Base-by-base conservation (phyloP, 192 early-diverging fungal species). In the Chytriomyces hyalinus region DNA sequence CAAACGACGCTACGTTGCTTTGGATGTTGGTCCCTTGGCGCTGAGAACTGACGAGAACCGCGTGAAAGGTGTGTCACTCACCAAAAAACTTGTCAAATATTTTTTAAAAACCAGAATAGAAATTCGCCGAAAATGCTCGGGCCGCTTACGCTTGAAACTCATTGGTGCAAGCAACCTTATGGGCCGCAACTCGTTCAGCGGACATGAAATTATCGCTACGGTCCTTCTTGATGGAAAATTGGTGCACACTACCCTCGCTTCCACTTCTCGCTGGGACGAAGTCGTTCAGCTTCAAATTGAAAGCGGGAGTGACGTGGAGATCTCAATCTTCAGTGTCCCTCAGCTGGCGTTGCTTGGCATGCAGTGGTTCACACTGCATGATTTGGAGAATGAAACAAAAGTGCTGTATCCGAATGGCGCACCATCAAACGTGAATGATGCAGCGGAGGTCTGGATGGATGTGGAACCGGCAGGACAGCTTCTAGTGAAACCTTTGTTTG, bases 401-500 rank as follows among this genome's bases (percentile, higher is more conserved):
- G 62, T 46, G 60, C 80, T 77, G 64, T 70, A 83, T 63, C 71
- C 71, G 13, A 80, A 81, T 17, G 76, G 63, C 7, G 67, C 49
- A 0, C 76, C 76, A 61, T 9, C 48, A 22, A 60, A 74, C 44
- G 51, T 53, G 73, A 60, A 36, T 17, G 90, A 93, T 24, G 90
- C 92, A 51, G 86, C 90, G 49, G 92, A 95, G 76, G 89, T 83
- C n/a, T 94, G 92, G 92, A 87, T 95, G 81, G 95, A 99, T 68
- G 88, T 98, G 71, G 97, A 98, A 80, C 96, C 97, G 49, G 91
- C 91, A 59, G 97, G 97, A 61, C 94, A 97, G 81, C 86, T 98
- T 68, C 87, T 91, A 61, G 79, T 96, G 61, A 91, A 91, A 82
- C 82, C 95, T 64, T 92, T 95, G 85, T 96, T 97, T 82, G 84